phyloP scores from a whole-genome alignment of 2,329 filamentous ascomycete species.

The Aspergillus novoparasiticus region DNA sequence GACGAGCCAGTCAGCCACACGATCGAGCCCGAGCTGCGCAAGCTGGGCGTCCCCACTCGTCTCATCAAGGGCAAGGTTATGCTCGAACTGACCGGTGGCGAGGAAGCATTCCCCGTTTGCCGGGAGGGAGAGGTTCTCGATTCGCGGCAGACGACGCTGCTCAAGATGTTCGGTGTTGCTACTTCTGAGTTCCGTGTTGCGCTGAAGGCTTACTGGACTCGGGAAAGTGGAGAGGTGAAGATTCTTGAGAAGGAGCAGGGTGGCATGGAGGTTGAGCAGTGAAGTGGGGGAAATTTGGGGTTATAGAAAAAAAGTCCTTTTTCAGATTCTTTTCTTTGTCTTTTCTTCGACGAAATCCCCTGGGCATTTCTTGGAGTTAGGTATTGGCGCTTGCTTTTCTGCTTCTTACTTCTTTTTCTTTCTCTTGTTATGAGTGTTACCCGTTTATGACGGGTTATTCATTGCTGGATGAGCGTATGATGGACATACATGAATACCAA shows the following conservation, averaged over 20 bases:
- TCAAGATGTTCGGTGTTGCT: conserved; percentile 92
- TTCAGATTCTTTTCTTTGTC: conserved; percentile 16
- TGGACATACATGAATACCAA: conserved; percentile 32
- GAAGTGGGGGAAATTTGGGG: conserved; percentile 11
- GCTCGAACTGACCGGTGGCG: conserved; percentile 56
- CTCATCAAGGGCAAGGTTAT: conserved; percentile 87
- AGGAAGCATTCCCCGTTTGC: conserved; percentile 73
- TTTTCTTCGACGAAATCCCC: conserved; percentile 28
- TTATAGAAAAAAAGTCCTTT: conserved; percentile 10
- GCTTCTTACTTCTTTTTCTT: conserved; percentile 20
- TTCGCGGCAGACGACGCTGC: conserved; percentile 84
- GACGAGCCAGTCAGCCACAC: conserved; percentile 87
- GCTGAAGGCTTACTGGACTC: conserved; percentile 66
- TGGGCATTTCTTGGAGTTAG: conserved; percentile 43
- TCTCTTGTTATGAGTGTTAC: conserved; percentile 17
- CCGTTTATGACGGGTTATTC: conserved; percentile 7
- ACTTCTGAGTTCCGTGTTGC: conserved; percentile 87
- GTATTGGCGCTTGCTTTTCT: conserved; percentile 33
- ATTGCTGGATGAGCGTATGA: conserved; percentile 37
- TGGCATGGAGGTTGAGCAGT: conserved; percentile 46
- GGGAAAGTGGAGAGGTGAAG: conserved; percentile 43
- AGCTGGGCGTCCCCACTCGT: conserved; percentile 84
- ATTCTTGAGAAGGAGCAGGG: conserved; percentile 39
- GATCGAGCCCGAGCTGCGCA: conserved; percentile 85
- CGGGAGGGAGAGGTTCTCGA: conserved; percentile 82